Conservation (phyloP, 2,329 filamentous ascomycete species). For the Colletotrichum magnum region DNA sequence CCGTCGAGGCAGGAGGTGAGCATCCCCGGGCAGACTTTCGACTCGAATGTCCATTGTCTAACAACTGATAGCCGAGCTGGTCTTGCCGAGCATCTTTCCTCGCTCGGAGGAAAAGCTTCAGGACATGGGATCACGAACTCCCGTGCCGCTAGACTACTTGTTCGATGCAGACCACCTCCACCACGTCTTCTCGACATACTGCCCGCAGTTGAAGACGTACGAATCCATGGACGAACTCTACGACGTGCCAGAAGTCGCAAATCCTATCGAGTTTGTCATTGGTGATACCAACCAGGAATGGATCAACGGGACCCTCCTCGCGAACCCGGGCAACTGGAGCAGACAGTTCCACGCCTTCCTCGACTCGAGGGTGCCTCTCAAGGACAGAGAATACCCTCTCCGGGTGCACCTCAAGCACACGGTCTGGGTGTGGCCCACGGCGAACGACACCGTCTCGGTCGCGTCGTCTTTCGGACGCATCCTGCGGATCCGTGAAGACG, state of each 20-base stretch:
- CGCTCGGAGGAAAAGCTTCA: conserved; percentile 51
- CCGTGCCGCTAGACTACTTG: conserved; percentile 50
- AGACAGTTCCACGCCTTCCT: conserved; percentile 46
- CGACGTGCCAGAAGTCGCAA: conserved; percentile 48
- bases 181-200: conserved; percentile 46
- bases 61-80: conserved; percentile 49
- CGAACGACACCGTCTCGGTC: conserved; percentile 48
- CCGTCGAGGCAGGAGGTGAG: conserved; percentile 62
- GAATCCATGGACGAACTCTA: conserved; percentile 52
- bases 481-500: conserved; percentile 52
- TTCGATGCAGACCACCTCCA: conserved; percentile 52
- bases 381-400: conserved; percentile 49
- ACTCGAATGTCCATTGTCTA: conserved; percentile 39
- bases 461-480: conserved; percentile 55
- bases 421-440: conserved; percentile 50
- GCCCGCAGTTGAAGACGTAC: conserved; percentile 55
- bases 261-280: conserved; percentile 45
- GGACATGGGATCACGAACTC: conserved; percentile 28
- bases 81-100: conserved; percentile 53
- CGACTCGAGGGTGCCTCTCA: conserved; percentile 45
- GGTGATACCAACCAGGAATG: conserved; percentile 40
- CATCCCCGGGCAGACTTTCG: conserved; percentile 42
- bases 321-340: conserved; percentile 41
- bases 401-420: conserved; percentile 49
- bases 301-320: conserved; percentile 47